Evolutionary conservation across 208 protist species (phyloP).

Genomic region (Acanthamoeba culbertsoni): DNA sequence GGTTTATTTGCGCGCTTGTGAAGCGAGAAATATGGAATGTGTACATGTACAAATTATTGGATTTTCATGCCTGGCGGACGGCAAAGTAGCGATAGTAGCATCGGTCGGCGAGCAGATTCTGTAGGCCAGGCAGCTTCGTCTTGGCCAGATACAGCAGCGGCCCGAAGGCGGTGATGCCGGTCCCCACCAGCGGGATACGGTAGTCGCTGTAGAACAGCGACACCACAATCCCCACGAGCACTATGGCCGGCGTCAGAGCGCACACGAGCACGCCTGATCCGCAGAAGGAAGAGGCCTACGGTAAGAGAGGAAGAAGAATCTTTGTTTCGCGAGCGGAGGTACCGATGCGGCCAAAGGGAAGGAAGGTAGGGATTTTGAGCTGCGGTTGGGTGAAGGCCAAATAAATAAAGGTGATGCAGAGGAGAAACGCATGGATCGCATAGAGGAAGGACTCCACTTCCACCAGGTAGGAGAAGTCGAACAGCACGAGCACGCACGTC

Average conservation of each 20-base stretch:
- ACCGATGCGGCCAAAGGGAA: slow-evolving; percentile 11
- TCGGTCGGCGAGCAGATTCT: neutral
- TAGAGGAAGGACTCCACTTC: slow-evolving; percentile 53
- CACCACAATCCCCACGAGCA: neutral
- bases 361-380: neutral
- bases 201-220: slow-evolving; percentile 27
- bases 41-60: neutral
- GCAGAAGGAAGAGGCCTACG: neutral
- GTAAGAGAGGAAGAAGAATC: neutral
- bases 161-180: neutral
- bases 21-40: neutral
- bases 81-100: slow-evolving; percentile 35
- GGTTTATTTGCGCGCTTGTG: neutral
- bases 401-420: slow-evolving; percentile 2
- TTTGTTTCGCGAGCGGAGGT: neutral
- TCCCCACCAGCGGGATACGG: neutral
- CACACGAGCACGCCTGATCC: neutral
- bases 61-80: neutral
- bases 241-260: neutral
- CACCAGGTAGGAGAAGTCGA: slow-evolving; percentile 40
- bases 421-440: slow-evolving; percentile 4
- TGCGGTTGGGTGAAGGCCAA: neutral
- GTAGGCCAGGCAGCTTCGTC: neutral
- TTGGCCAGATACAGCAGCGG: neutral
- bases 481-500: slow-evolving; percentile 44